These are phyloP conservation scores for Oenanthe javanica DNA, from an alignment of 140 eudicot species.

Conservation along the genomic window DNA sequence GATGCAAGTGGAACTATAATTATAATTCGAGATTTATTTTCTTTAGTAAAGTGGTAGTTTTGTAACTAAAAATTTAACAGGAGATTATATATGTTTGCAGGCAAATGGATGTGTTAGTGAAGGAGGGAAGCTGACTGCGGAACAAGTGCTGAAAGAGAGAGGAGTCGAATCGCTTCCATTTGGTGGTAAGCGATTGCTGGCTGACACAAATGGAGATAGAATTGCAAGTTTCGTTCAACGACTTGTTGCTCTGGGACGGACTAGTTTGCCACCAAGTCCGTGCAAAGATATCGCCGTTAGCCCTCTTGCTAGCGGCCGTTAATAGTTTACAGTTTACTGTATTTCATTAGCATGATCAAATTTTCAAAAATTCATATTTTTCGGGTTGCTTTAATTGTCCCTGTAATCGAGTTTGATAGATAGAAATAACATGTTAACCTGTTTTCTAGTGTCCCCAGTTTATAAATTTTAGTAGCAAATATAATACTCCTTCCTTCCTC, in stretches of 20 bases:
- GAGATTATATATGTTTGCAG: conserved; percentile 31
- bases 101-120: conserved; percentile 38
- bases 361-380: conserved; percentile 1
- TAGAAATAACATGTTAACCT: conserved; percentile 11
- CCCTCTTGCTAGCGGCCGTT: conserved; percentile 75
- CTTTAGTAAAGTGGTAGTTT: neutral
- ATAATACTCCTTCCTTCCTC: too few relatives aligned
- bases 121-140: conserved; percentile 29
- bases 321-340: conserved; percentile 15
- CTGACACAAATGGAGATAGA: conserved; percentile 83
- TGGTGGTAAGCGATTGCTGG: conserved; percentile 77
- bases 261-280: conserved; percentile 93
- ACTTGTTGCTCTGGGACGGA: conserved; percentile 57
- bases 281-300: conserved; percentile 77
- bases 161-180: conserved; percentile 82
- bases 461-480: conserved; percentile 1
- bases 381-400: conserved; percentile 27
- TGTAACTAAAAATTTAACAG: neutral
- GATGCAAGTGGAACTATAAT: too few relatives aligned
- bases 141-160: conserved; percentile 48
- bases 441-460: conserved; percentile 18
- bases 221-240: conserved; percentile 77
- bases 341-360: neutral
- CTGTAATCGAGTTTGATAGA: conserved; percentile 26
- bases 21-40: neutral